These are phyloP conservation scores for Botryobasidium botryosum DNA, from an alignment of 768 basidiomycete species.

Conservation along the genomic window DNA sequence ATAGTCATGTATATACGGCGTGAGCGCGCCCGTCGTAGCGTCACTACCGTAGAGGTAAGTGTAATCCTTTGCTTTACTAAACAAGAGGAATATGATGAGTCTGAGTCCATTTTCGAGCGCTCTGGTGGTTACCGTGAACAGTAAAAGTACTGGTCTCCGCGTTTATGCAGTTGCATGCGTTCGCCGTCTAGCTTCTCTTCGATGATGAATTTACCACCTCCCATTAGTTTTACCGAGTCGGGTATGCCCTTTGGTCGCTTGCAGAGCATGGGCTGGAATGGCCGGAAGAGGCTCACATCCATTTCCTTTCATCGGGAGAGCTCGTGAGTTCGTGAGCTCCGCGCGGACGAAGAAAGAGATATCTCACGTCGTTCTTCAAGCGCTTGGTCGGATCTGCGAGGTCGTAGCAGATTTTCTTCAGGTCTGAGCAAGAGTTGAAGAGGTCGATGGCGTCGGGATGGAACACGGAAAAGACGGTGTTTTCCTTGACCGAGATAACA, in stretches of 20 bases:
- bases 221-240: constrained; percentile 75
- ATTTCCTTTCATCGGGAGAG: constrained; percentile 42
- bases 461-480: constrained; percentile 76
- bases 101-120: background rate
- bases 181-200: constrained; percentile 98
- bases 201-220: constrained; percentile 60
- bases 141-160: constrained; percentile 81
- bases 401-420: constrained; percentile 85
- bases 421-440: constrained; percentile 92
- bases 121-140: constrained; percentile 53
- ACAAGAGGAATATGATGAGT: background rate
- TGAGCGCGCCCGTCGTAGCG: constrained; percentile 68
- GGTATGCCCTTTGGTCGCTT: constrained; percentile 68
- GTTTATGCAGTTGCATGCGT: constrained; percentile 86
- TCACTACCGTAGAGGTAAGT: constrained; percentile 84
- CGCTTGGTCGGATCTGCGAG: constrained; percentile 60
- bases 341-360: background rate
- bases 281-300: constrained; percentile 59
- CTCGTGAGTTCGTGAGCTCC: background rate
- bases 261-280: constrained; percentile 92
- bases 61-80: constrained; percentile 79
- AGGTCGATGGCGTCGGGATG: constrained; percentile 89
- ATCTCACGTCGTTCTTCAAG: constrained; percentile 39
- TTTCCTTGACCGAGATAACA: constrained; percentile 85
- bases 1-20: constrained; percentile 59